These are phyloP conservation scores for Rhexocercosporidium sp. DNA, from an alignment of 2,329 filamentous ascomycete genomes.

Conservation along the genomic window DNA sequence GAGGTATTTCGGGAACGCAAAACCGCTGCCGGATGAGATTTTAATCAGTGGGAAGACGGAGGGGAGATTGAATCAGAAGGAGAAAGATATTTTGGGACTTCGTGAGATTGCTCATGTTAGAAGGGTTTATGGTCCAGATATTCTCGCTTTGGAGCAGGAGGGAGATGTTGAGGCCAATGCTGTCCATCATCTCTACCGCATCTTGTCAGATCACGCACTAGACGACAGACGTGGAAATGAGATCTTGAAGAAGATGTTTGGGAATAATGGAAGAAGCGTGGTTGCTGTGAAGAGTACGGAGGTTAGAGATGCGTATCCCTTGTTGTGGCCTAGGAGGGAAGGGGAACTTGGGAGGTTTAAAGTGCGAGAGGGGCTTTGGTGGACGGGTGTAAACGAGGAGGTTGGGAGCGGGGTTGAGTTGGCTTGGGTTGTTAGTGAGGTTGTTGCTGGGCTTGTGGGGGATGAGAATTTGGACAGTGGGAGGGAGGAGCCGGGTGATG, in stretches of 20 bases:
- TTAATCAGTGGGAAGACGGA: background rate
- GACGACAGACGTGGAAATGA: background rate
- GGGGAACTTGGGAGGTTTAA: background rate
- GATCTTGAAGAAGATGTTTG: background rate
- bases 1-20: slow-evolving; percentile 12
- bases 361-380: slow-evolving; percentile 23
- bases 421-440: slow-evolving; percentile 24
- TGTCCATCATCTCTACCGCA: slow-evolving; percentile 21
- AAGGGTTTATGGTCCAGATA: slow-evolving; percentile 9
- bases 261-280: background rate
- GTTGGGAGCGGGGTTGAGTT: slow-evolving; percentile 21
- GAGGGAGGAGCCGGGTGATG: background rate
- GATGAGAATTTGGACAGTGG: background rate
- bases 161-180: background rate
- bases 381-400: slow-evolving; percentile 17
- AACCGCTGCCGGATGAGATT: background rate
- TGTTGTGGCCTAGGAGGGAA: slow-evolving; percentile 14
- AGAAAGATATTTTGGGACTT: slow-evolving; percentile 8
- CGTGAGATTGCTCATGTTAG: slow-evolving; percentile 26
- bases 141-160: background rate
- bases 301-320: slow-evolving; percentile 23
- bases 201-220: slow-evolving; percentile 14
- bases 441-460: slow-evolving; percentile 9
- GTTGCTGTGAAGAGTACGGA: background rate
- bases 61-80: background rate